Base-by-base conservation (phyloP, 1,139 yeast species). In the Tardiomyces digboiensis region DNA sequence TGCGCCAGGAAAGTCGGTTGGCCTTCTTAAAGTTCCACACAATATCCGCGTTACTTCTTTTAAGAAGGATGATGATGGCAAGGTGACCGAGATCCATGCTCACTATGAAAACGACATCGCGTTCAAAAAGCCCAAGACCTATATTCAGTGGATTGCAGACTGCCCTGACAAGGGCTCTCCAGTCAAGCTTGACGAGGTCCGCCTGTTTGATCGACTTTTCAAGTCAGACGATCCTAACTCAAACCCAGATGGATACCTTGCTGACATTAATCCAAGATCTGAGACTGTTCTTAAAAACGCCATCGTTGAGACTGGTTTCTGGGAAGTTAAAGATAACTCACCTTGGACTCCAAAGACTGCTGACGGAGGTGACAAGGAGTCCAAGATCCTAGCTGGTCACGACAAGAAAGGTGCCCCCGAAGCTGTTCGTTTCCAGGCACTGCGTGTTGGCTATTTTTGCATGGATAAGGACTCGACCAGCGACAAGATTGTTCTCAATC, bases 381-480 rank as follows among this genome's bases (percentile, higher is more conserved):
- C 58, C 41, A 51, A 57, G 44, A 57, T 61, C n/a, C 49, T 64
- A 36, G 68, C 76, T 46, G 76, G 80, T 14, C 75, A 78, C 46
- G 82, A 83, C 49, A 75, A 74, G 21, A 68, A 70, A 40, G 70
- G 76, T 41, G 81, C 84, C 29, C 73, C 77, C 18, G 94, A 91
- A 63, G 78, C 94, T n/a, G 85, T 86, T 33, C 78, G 98, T 63
- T 93, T 93, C 86, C 99, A 93, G 70, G 98, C 96, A 23, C 76
- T 93, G 65, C 82, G 99, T 68, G 91, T 87, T 43, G 99, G 98
- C 21, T 91, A 91, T 67, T 93, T 89, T 76, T 82, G 96, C 62
- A 67, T 87, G 64, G 99, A 93, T 62, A 78, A 75, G 57, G 97
- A 91, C 52, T 70, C 87, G 45, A 69, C 71, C 6, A 72, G 67